Base-by-base conservation (phyloP, 257 asterid species). In the Ophiorrhiza pumila region DNA sequence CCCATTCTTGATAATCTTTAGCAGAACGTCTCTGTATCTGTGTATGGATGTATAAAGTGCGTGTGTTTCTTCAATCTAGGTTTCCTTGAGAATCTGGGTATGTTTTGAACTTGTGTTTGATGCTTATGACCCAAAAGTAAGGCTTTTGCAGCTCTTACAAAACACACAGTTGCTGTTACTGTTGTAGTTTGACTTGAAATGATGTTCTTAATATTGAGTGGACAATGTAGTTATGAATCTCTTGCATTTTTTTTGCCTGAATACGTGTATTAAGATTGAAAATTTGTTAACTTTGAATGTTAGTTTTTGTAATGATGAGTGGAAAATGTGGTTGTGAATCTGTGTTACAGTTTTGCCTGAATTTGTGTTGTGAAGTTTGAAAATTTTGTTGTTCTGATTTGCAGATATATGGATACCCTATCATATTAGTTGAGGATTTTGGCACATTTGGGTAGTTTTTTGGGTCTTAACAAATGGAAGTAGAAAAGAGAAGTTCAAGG, bases 401-500 rank as follows among this genome's bases (percentile, higher is more conserved):
- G 74, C 78, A 75, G 78, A 79, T 85, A 82, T 86, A 83, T 83
- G 88, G 78, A 75, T 43, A 69, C 67, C 75, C 77, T 81, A 67
- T 77, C 75, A 71, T 37, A 72, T 68, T 60, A 52, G 72, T 72
- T 76, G 79, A 76, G 64, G 59, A 46, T 41, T 59, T 55, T 64
- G 58, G 56, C 74, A 31, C 68, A 52, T 60, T 52, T 46, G 62
- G 62, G 59, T 53, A 46, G 74, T 50, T 78, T 31, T 75, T 74
- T 39, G 71, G 78, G 71, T 56, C 17, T 39, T 77, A 55, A 71
- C 49, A 69, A 74, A 95, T 95, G 99, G 99, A 92, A 86, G 87
- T 86, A 34, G 99, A 92, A 59, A 95, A 92, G 80, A 83, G 91
- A 81, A 89, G 86, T 35, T 82, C 74, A 7, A 95, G 87, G 76